Base-by-base conservation (phyloP, 164 flowering plant genomes). In the Annona cherimola region DNA sequence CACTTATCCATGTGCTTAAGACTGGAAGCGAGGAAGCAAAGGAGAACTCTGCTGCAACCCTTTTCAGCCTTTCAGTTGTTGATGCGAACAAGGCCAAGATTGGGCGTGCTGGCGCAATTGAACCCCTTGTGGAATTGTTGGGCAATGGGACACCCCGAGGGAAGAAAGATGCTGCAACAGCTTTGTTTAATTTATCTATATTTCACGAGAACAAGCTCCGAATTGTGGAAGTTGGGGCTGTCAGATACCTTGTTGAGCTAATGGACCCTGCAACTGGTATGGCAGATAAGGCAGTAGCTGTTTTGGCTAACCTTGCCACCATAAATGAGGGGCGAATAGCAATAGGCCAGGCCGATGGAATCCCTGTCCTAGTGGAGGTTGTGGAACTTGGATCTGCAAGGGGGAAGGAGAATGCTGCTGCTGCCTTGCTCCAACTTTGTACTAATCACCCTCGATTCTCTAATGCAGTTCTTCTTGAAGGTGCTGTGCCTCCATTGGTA, bases 11-110 rank as follows among this genome's bases (percentile, higher is more conserved):
- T 43, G 99, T 95, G 44, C 73, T 95, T 54, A 87, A 84, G 82
- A 85, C 79, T 59, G 99, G 99, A 7, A 90, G 89, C 82, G 87
- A 82, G 78, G 99, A 91, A 80, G 98, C 98, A 9, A 86, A 92
- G 71, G 99, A 95, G 71, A 95, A 95, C 76, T 94, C 99, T 42
- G 99, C 99, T 39, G 97, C 99, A 1, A 90, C 99, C 57, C 96
- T 95, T 69, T 95, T 93, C 80, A 95, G 99, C 80, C 79, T 95
- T 54, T 92, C 99, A 2, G 96, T 90, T 5, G 55, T 93, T 20
- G 98, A 95, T 69, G 96, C 91, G 71, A 93, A 95, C 82, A 95
- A 95, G 81, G 88, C 87, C 45, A 84, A 86, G 18, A 93, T 95
- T 26, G 99, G 99, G 35, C 89, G 88, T 19, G 92, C 98, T 26